phyloP scores from a whole-genome alignment of 2,329 filamentous ascomycete genomes.

The Pseudogymnoascus sp. region DNA sequence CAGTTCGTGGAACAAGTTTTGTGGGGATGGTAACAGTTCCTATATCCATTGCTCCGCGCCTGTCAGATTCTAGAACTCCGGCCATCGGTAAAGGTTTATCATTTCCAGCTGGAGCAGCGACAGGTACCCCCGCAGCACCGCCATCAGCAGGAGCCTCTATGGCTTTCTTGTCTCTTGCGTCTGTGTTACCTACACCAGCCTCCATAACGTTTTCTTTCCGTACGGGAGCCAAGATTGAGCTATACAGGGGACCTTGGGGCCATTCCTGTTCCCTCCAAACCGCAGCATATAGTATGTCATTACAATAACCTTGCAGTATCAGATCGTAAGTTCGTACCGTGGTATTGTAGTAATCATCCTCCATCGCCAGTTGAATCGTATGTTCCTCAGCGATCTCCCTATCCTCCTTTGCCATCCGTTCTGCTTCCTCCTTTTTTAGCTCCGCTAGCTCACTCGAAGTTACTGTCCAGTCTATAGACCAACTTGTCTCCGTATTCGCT shows the following conservation, averaged over 20 bases:
- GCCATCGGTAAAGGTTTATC: neutral
- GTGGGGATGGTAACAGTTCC: neutral
- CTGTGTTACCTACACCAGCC: neutral
- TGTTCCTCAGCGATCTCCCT: neutral
- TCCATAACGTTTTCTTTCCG: too few species aligned
- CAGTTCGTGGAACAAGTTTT: neutral
- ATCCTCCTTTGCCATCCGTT: neutral
- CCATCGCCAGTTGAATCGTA: neutral
- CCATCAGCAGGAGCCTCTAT: neutral
- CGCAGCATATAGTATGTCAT: neutral
- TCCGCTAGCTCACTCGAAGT: neutral
- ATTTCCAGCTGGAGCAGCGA: neutral
- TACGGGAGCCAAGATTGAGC: too few species aligned
- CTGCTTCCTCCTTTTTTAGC: neutral
- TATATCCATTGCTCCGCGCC: neutral
- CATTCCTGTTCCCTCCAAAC: neutral
- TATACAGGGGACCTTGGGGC: too few species aligned
- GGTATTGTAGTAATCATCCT: neutral
- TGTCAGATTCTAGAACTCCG: neutral
- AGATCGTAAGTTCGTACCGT: neutral
- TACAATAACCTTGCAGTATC: neutral
- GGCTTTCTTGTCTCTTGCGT: neutral
- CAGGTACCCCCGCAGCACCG: neutral
- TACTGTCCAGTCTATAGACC: neutral
- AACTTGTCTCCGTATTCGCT: neutral